A percentile compares a stretch with the other conserved stretches of the same genome.
Conservation (phyloP, 495 filamentous ascomycete species). For the Sabuloglossum arenarium region DNA sequence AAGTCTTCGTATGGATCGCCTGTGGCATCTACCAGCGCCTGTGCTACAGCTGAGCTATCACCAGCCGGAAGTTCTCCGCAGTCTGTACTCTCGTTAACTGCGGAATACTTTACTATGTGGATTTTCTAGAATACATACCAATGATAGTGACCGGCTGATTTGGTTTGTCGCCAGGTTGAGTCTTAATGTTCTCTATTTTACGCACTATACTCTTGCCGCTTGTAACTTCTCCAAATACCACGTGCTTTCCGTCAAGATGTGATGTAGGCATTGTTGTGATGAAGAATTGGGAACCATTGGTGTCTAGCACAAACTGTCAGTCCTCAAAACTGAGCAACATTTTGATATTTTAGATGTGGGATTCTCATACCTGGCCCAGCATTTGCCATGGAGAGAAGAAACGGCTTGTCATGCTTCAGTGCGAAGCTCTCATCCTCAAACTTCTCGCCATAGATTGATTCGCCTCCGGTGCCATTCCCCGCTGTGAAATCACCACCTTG, state of each 20-base stretch:
- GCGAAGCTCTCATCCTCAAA: constrained; percentile 96
- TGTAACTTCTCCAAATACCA: constrained; percentile 93
- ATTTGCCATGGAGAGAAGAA: constrained; percentile 94
- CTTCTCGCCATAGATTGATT: constrained; percentile 95
- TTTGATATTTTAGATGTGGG: not conserved
- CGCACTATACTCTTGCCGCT: constrained; percentile 80
- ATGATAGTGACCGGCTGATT: constrained; percentile 45
- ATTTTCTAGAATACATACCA: constrained; percentile 13
- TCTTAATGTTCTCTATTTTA: constrained; percentile 74
- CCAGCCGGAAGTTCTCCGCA: constrained; percentile 67
- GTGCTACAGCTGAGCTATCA: constrained; percentile 37
- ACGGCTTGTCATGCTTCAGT: constrained; percentile 82
- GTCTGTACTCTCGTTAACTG: constrained; percentile 23
- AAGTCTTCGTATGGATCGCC: constrained; percentile 94
- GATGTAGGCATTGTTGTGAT: constrained; percentile 84
- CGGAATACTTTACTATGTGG: not conserved
- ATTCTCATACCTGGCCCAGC: constrained; percentile 60
- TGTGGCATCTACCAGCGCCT: constrained; percentile 49
- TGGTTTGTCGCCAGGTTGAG: constrained; percentile 62
- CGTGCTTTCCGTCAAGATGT: constrained; percentile 91
- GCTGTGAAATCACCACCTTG: constrained; percentile 97
- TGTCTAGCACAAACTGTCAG: constrained; percentile 26
- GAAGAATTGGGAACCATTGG: constrained; percentile 98
- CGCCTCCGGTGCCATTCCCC: constrained; percentile 79
- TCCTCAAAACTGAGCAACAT: not conserved